phyloP scores from a whole-genome alignment of 2,329 filamentous ascomycete species.

The Epichloe amarillans region DNA sequence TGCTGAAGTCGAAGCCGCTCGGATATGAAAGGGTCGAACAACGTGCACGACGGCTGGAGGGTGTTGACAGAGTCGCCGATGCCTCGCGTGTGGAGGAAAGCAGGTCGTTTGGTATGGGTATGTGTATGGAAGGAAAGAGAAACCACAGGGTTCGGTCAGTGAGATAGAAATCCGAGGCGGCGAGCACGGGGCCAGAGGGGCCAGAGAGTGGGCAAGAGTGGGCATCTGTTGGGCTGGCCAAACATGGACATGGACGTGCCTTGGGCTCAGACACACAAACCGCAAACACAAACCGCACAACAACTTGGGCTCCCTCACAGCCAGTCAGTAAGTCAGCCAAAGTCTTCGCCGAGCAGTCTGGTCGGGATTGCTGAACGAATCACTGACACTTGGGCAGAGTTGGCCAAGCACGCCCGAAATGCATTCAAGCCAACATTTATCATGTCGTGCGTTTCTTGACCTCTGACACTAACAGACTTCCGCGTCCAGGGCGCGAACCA shows the following conservation, averaged over 20 bases:
- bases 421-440: not conserved
- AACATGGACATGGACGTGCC: not conserved
- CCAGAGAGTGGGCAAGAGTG: not conserved
- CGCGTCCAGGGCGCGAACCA: not conserved
- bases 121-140: conserved; percentile 7
- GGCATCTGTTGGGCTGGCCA: not conserved
- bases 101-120: conserved; percentile 1
- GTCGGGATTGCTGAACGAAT: no score
- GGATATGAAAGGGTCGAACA: not conserved
- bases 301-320: not conserved
- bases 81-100: conserved; percentile 1
- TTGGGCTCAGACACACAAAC: not conserved
- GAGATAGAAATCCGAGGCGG: conserved; percentile 1
- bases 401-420: not conserved
- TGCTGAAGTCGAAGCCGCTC: conserved; percentile 1
- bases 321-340: not conserved
- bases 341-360: no score
- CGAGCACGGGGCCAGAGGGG: conserved; percentile 1
- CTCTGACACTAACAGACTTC: not conserved
- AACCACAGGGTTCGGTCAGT: conserved; percentile 3
- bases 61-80: not conserved
- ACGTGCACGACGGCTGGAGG: conserved; percentile 1
- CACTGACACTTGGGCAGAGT: not conserved
- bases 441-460: not conserved
- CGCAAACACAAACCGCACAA: not conserved